These are phyloP conservation scores for Trypanosoma brucei DNA, from an alignment of 208 protist species.

Conservation along the genomic window DNA sequence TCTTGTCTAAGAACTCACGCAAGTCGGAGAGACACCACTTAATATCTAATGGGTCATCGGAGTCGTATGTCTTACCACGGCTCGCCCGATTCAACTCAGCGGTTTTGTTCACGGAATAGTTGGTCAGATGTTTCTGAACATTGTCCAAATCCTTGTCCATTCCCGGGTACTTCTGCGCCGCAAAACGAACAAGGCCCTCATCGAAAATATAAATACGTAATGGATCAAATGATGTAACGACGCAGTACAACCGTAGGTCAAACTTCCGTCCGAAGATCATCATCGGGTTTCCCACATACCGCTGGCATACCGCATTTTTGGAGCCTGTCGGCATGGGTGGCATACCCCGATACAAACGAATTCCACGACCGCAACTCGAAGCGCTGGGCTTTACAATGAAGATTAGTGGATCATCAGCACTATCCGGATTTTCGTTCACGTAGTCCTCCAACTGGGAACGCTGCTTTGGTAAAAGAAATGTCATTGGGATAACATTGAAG, in stretches of 20 bases:
- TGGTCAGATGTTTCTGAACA: constrained; percentile 94
- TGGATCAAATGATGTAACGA: constrained; percentile 88
- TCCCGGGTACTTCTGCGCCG: constrained; percentile 88
- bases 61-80: constrained; percentile 56
- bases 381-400: constrained; percentile 89
- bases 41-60: constrained; percentile 80
- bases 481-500: constrained; percentile 79
- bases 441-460: constrained; percentile 53
- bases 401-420: constrained; percentile 55
- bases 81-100: constrained; percentile 62
- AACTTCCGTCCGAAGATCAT: constrained; percentile 94
- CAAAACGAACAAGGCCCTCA: constrained; percentile 94
- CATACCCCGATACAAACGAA: constrained; percentile 62
- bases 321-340: constrained; percentile 59
- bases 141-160: constrained; percentile 74
- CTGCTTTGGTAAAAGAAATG: constrained; percentile 84
- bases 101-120: constrained; percentile 96
- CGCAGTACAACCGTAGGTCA: constrained; percentile 93
- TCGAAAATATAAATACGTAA: constrained; percentile 90
- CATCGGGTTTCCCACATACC: constrained; percentile 91
- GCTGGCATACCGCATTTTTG: constrained; percentile 85
- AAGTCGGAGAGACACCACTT: constrained; percentile 89
- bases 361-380: constrained; percentile 87
- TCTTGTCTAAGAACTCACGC: constrained; percentile 46
- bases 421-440: constrained; percentile 50